Evolutionary conservation across 495 filamentous ascomycete genomes (phyloP).

Genomic region (Podospora pseudopauciseta): DNA sequence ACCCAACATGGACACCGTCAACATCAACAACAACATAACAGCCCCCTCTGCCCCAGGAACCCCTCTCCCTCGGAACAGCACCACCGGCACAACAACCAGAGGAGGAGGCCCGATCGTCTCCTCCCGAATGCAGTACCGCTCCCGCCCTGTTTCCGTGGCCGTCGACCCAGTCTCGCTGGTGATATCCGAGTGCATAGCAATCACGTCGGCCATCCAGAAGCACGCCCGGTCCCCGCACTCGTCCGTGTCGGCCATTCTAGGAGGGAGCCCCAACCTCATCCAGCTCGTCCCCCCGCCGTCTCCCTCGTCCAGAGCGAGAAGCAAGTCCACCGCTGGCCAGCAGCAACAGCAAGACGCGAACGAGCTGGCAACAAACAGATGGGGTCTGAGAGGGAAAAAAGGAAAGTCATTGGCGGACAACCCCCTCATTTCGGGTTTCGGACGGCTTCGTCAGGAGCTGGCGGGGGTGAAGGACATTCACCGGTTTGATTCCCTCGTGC

Average conservation of each 20-base stretch:
- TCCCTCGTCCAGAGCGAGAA: constrained; percentile 26
- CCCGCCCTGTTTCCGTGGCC: constrained; percentile 64
- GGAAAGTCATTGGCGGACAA: constrained; percentile 99
- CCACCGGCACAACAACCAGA: neutral
- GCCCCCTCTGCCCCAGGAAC: constrained; percentile 24
- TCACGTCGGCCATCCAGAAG: constrained; percentile 98
- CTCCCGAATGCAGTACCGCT: constrained; percentile 46
- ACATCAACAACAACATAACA: constrained; percentile 12
- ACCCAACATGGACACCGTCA: constrained; percentile 31
- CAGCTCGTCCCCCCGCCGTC: constrained; percentile 41
- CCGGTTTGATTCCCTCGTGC: constrained; percentile 80
- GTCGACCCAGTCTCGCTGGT: constrained; percentile 93
- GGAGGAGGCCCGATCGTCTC: constrained; percentile 18
- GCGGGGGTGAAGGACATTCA: constrained; percentile 90
- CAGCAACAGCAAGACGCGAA: constrained; percentile 32
- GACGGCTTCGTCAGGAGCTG: constrained; percentile 81
- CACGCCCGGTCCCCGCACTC: constrained; percentile 95
- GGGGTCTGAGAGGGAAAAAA: constrained; percentile 93
- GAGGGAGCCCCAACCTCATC: constrained; percentile 61
- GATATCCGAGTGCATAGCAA: constrained; percentile 97
- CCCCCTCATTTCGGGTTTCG: constrained; percentile 92
- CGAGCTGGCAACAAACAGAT: constrained; percentile 56
- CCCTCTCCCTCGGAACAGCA: constrained; percentile 17
- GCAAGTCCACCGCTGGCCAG: constrained; percentile 18
- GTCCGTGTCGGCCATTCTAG: constrained; percentile 92